Evolutionary conservation across 768 basidiomycete species (phyloP), one percentile per base, ranked within the genome.

Genomic region (Calocybe indica): DNA sequence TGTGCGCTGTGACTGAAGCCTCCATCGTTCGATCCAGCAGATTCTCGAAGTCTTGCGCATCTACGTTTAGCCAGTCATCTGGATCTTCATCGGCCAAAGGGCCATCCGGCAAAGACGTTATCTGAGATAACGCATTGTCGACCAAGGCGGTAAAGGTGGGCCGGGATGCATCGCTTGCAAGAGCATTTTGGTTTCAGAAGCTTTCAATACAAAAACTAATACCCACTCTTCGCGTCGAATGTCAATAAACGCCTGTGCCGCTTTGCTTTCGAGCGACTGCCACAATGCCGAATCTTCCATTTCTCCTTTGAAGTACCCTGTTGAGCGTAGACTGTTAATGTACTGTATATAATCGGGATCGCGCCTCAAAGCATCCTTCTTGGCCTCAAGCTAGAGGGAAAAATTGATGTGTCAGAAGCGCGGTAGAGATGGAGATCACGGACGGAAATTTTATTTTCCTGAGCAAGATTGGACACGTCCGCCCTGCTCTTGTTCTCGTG

Each of bases 31-130:
- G 67, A 54, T 78, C 74, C 44, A 97, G 64, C 65, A 86, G 75
- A 8, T 74, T 73, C 56, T 97, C 92, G 52, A 96, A 80, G 58
- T 84, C 78, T 39, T 82, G 74, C 0, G 80, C 73, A 48, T 90
- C 79, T 31, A 97, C 69, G 44, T 81, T 82, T n/a, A 97, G 69
- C 96, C 96, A 99, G 1, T 77, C 77, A 51, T 95, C 92, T 28
- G 49, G 5, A 40, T 60, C 59, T 44, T 60, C 58, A 32, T 34
- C 42, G 5, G 42, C 42, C 13, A 22, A 30, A 4, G 28, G 42
- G 42, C 28, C 31, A 22, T 22, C 58, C 9, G 56, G 49, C 13
- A 60, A 51, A 15, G 63, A 62, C 9, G 69, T 56, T 6, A 73
- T 68, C 42, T 66, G 68, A 3, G 67, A 65, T 46, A 93, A 62